Base-by-base conservation (phyloP, 2,329 filamentous ascomycete genomes). In the Sordariomycetes sp. region DNA sequence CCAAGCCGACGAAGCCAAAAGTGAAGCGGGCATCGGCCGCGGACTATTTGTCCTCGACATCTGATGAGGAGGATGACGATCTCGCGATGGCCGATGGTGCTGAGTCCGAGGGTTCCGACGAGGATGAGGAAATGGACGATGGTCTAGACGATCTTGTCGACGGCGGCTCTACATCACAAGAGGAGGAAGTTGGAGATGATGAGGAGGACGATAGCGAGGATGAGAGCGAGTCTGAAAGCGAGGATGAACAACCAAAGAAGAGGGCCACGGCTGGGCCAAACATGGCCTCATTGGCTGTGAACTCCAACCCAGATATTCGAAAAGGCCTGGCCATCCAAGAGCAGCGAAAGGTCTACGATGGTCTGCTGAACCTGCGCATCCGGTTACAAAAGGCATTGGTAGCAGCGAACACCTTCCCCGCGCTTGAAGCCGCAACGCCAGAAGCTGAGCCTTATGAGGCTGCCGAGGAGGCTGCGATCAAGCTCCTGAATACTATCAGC, bases 301-400 rank as follows among this genome's bases (percentile, higher is more conserved):
- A 28, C 25, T 28, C 25, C 8, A 55, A 30, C 55, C 45, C 30
- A 45, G 46, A 30, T 39, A 77, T 82, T 5, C 75, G 80, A 27
- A 96, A 96, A 58, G 92, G 92, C 10, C 63, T 73, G 35, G 90
- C 90, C 0, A 85, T 98, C 24, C 90, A 87, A 47, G 68, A 79
- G 37, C 92, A 98, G 59, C 78, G 87, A 33, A 81, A 80, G 41
- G 77, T 81, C 1, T 98, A 94, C 50, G 90, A 96, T 46, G 76
- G 84, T 1, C 73, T 96, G 1, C 71, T 98, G 21, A 94, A 94
- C 59, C 74, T 87, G 11, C 79, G 92, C 15, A 95, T 98, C 50
- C 84, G 90, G 40, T 63, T 98, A 14, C 93, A 98, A 56, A 96
- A 95, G 57, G 86, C 85, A 2, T 62, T 98, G 11, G 73, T 92